Evolutionary conservation across 306 rosid genomes (phyloP).

Genomic region (Albizia julibrissin): DNA sequence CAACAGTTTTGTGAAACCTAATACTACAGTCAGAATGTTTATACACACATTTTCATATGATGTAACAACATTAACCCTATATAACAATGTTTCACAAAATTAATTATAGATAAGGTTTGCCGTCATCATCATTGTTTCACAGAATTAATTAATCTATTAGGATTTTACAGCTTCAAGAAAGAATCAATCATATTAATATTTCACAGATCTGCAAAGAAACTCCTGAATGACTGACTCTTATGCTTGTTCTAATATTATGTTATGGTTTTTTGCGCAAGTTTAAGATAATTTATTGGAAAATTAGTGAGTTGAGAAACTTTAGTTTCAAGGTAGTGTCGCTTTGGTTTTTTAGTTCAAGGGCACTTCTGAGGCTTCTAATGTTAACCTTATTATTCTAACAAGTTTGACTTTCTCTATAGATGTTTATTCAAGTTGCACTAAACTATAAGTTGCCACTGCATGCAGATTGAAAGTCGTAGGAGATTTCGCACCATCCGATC

Average conservation of each 20-base stretch:
- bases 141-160: neutral
- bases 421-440: conserved; percentile 9
- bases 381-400: neutral
- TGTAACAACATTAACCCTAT: neutral
- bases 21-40: neutral
- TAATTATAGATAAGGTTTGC: neutral
- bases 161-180: neutral
- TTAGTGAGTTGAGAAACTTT: conserved; percentile 19
- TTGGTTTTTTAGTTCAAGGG: conserved; percentile 16
- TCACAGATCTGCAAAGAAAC: conserved; percentile 17
- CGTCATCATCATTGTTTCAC: neutral
- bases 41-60: neutral
- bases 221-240: neutral
- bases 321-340: conserved; percentile 11
- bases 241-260: conserved; percentile 11
- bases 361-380: conserved; percentile 13
- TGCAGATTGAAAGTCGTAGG: conserved; percentile 91
- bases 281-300: conserved; percentile 10
- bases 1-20: conserved; percentile 8
- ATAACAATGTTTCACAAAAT: neutral
- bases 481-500: conserved; percentile 72
- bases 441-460: conserved; percentile 1
- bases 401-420: neutral
- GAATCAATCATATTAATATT: neutral
- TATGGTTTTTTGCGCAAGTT: neutral